phyloP scores from a whole-genome alignment of 106 monocot genomes.

The Agapanthus africanus region DNA sequence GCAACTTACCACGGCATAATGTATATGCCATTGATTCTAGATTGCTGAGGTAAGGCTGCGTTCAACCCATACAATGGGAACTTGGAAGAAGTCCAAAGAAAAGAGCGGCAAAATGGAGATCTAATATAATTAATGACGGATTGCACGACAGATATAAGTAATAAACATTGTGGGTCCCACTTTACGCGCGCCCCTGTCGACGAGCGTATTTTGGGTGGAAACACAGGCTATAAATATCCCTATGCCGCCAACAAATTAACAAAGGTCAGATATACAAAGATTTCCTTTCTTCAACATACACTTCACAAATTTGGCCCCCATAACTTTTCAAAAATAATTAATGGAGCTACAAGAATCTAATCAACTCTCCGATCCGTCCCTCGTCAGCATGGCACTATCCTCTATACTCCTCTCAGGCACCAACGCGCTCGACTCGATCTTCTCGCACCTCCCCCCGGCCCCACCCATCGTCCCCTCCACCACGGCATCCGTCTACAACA shows the following conservation, averaged over 20 bases:
- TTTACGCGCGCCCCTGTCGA: background rate
- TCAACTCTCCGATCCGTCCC: background rate
- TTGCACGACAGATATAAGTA: background rate
- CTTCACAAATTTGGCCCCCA: background rate
- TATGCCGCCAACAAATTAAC: too few species aligned
- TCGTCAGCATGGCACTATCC: constrained; percentile 5
- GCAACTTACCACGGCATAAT: too few species aligned
- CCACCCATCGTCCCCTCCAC: background rate
- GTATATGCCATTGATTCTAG: too few species aligned
- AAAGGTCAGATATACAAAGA: too few species aligned
- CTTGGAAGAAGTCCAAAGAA: background rate
- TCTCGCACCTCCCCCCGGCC: constrained; percentile 5
- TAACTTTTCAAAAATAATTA: too few species aligned
- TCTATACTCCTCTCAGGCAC: constrained; percentile 11
- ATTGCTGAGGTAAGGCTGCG: too few species aligned
- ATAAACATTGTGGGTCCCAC: background rate
- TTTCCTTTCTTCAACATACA: background rate
- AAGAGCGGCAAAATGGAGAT: background rate
- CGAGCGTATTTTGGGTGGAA: background rate
- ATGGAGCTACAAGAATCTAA: background rate
- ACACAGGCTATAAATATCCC: too few species aligned
- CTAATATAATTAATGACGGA: too few species aligned
- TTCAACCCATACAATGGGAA: too few species aligned
- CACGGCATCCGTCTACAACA: background rate
- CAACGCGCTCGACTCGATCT: constrained; percentile 13